Conservation (phyloP, 2,329 filamentous ascomycete species). For the Penicillium sp. region DNA sequence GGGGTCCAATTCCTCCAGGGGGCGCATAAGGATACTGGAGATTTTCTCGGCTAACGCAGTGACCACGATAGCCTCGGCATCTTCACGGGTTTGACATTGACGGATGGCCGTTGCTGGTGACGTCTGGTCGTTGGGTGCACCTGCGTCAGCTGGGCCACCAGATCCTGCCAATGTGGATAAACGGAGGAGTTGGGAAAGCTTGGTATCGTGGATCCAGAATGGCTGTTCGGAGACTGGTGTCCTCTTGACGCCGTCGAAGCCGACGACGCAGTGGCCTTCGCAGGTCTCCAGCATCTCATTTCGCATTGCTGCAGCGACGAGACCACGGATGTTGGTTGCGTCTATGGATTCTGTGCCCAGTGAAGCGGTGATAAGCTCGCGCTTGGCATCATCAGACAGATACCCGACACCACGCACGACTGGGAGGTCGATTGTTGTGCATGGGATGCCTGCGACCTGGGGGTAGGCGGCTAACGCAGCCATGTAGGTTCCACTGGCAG, state of each 20-base stretch:
- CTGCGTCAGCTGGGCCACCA: constrained; percentile 6
- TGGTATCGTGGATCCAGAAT: constrained; percentile 23
- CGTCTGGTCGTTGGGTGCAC: constrained; percentile 6
- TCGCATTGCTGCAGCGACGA: constrained; percentile 23
- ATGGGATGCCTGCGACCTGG: constrained; percentile 54
- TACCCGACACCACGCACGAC: constrained; percentile 23
- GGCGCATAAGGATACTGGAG: constrained; percentile 23
- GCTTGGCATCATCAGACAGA: constrained; percentile 21
- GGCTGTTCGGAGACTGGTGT: constrained; percentile 16
- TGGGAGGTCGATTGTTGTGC: constrained; percentile 46
- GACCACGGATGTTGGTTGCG: constrained; percentile 21
- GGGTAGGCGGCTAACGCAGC: constrained; percentile 23
- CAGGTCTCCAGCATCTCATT: constrained; percentile 21
- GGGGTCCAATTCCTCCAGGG: constrained; percentile 21
- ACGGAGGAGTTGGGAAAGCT: constrained; percentile 20
- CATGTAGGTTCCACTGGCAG: constrained; percentile 42
- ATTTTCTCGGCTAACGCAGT: constrained; percentile 17
- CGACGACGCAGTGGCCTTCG: constrained; percentile 22
- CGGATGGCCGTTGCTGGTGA: constrained; percentile 18
- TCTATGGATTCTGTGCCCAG: constrained; percentile 21
- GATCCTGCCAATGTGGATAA: constrained; percentile 19
- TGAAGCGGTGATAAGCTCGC: constrained; percentile 18
- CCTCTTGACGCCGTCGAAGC: constrained; percentile 22
- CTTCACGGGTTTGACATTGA: constrained; percentile 11
- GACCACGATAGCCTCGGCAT: constrained; percentile 7